phyloP scores from a whole-genome alignment of 2,329 filamentous ascomycete genomes.

The Monosporascus ibericus region DNA sequence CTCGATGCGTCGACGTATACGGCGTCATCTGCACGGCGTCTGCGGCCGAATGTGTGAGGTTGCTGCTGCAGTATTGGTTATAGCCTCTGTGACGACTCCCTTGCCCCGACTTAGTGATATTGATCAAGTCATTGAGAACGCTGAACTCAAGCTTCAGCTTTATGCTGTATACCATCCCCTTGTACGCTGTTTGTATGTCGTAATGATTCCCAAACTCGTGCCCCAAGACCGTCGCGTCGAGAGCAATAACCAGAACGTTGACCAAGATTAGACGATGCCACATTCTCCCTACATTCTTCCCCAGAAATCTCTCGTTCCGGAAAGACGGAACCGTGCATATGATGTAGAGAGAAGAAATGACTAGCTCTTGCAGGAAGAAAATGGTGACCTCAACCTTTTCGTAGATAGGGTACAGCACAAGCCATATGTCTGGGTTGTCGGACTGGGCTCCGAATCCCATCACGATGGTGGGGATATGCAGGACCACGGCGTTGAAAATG shows the following conservation, averaged over 20 bases:
- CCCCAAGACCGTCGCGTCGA: slow-evolving; percentile 34
- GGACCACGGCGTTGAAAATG: slow-evolving; percentile 44
- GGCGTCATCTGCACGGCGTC: no score
- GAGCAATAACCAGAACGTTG: slow-evolving; percentile 34
- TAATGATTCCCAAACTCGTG: slow-evolving; percentile 34
- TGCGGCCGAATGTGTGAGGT: no score
- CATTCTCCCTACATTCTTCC: slow-evolving; percentile 22
- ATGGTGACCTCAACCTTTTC: slow-evolving; percentile 34
- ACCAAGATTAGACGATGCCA: slow-evolving; percentile 37
- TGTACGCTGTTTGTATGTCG: slow-evolving; percentile 32
- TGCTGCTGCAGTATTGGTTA: no score
- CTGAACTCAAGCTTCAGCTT: slow-evolving; percentile 51
- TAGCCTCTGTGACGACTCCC: no score
- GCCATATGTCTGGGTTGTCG: neutral
- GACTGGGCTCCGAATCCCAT: slow-evolving; percentile 28
- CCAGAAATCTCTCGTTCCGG: slow-evolving; percentile 31
- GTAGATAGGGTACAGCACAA: slow-evolving; percentile 10
- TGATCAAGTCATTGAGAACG: slow-evolving; percentile 38
- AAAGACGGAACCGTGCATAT: no score
- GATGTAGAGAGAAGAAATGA: slow-evolving; percentile 44
- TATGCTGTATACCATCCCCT: slow-evolving; percentile 36
- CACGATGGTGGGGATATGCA: slow-evolving; percentile 47
- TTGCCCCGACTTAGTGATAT: slow-evolving; percentile 4
- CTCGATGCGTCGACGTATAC: no score
- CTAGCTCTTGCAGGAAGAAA: slow-evolving; percentile 38